Percentiles rank a stretch among this genome's conserved stretches.
These are phyloP conservation scores for Salvia sclarea DNA, from an alignment of 305 asterid species.

Conservation along the genomic window DNA sequence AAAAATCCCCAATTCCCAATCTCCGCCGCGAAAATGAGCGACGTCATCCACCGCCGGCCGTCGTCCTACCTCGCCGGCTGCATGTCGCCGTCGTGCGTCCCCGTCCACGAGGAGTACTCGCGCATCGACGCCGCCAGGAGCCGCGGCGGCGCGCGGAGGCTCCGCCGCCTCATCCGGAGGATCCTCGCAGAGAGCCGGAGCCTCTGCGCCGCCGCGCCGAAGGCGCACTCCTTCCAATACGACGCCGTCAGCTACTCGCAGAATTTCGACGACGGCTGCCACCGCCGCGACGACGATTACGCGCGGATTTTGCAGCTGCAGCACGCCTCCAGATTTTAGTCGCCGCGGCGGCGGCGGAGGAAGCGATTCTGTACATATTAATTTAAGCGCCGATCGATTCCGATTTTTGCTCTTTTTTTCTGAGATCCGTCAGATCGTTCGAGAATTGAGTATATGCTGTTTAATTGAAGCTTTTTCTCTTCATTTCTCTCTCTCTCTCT, in stretches of 20 bases:
- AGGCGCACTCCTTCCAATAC: constrained; percentile 56
- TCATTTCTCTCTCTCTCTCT: background rate
- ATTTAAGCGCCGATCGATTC: background rate
- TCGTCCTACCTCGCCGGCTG: constrained; percentile 44
- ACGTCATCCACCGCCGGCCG: constrained; percentile 35
- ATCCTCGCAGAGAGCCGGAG: constrained; percentile 64
- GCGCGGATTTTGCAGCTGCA: constrained; percentile 41
- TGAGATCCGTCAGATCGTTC: constrained; percentile 28
- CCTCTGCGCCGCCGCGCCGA: constrained; percentile 48
- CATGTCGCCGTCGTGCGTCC: constrained; percentile 69
- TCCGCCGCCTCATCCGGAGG: constrained; percentile 55
- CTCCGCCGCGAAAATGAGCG: constrained; percentile 33
- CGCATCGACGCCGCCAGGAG: constrained; percentile 43
- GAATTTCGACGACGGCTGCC: constrained; percentile 86
- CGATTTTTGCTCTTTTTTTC: background rate
- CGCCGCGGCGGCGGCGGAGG: constrained; percentile 33
- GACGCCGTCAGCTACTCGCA: constrained; percentile 85
- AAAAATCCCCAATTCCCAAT: too few species aligned
- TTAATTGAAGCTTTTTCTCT: background rate
- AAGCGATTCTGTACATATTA: constrained; percentile 24
- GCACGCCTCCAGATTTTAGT: constrained; percentile 34
- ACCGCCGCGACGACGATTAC: constrained; percentile 49
- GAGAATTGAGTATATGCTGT: constrained; percentile 28
- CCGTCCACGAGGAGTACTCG: constrained; percentile 73
- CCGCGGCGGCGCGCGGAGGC: constrained; percentile 37